Conservation (phyloP, 2,329 filamentous ascomycete genomes). For the Arachnomyces sp. region DNA sequence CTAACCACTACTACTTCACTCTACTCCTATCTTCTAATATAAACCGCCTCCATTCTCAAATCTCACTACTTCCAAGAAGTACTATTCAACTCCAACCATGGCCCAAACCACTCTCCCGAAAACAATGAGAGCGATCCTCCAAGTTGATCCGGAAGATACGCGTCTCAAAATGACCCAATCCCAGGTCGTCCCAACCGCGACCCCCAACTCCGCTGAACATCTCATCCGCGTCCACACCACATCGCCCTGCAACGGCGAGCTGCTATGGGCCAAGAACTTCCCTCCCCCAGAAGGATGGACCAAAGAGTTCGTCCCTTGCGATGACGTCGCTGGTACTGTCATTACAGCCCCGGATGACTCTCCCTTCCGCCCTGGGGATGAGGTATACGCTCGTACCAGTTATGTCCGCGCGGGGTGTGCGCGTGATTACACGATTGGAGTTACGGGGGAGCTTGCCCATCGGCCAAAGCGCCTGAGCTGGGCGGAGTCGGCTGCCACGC, state of each 20-base stretch:
- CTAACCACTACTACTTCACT: not conserved
- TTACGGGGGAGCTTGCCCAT: conserved; percentile 28
- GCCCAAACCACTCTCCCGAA: conserved; percentile 5
- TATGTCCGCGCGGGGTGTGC: conserved; percentile 29
- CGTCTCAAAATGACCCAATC: conserved; percentile 5
- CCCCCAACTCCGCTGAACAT: conserved; percentile 22
- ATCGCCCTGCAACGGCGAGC: conserved; percentile 34
- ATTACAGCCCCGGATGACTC: conserved; percentile 26
- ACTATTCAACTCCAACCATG: conserved; percentile 5
- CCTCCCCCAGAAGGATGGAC: conserved; percentile 14
- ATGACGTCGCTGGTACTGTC: conserved; percentile 35
- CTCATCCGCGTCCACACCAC: conserved; percentile 32
- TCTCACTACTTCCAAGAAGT: not conserved
- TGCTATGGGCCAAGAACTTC: conserved; percentile 33
- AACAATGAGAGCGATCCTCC: conserved; percentile 12
- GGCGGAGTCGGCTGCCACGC: conserved; percentile 31
- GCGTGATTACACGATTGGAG: conserved; percentile 28
- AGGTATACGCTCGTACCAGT: conserved; percentile 30
- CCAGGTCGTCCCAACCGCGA: conserved; percentile 14
- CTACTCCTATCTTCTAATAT: not conserved
- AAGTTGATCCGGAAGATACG: conserved; percentile 8
- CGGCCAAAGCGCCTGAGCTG: conserved; percentile 27
- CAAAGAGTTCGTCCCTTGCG: conserved; percentile 28
- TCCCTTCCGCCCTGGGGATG: conserved; percentile 30
- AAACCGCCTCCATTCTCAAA: not conserved